Percentiles rank a stretch among this genome's conserved stretches.
Evolutionary conservation across 257 asterid genomes (phyloP).

Genomic region (Nicotiana tabacum): DNA sequence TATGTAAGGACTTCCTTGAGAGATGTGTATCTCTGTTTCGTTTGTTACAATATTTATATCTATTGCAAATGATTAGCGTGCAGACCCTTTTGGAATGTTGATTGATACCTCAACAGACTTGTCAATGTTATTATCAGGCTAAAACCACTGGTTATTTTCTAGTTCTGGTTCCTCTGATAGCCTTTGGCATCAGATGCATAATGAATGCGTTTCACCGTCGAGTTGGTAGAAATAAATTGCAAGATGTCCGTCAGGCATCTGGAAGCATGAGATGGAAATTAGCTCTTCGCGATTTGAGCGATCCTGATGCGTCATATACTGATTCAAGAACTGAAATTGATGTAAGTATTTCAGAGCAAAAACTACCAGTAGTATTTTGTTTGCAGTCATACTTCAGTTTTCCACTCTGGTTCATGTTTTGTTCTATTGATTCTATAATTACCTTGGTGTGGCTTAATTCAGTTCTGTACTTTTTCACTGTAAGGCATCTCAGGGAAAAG

Average conservation of each 20-base stretch:
- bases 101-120: constrained; percentile 29
- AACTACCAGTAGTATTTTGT: background rate
- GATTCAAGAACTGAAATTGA: constrained; percentile 36
- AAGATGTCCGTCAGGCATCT: constrained; percentile 17
- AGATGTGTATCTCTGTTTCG: background rate
- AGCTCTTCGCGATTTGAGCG: constrained; percentile 46
- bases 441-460: background rate
- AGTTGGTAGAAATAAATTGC: constrained; percentile 18
- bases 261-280: constrained; percentile 49
- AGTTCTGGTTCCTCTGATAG: constrained; percentile 58
- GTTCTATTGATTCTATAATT: background rate
- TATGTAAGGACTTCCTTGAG: constrained; percentile 12
- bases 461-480: background rate
- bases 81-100: background rate
- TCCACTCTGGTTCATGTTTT: background rate
- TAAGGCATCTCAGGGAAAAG: background rate
- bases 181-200: constrained; percentile 60
- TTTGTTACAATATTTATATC: background rate
- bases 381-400: background rate
- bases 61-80: background rate
- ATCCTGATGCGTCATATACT: constrained; percentile 35
- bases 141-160: constrained; percentile 46
- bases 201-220: constrained; percentile 29
- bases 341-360: constrained; percentile 30
- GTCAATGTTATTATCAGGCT: constrained; percentile 42